Conservation (phyloP, 2,329 filamentous ascomycete genomes). For the Cordyceps cicadae region DNA sequence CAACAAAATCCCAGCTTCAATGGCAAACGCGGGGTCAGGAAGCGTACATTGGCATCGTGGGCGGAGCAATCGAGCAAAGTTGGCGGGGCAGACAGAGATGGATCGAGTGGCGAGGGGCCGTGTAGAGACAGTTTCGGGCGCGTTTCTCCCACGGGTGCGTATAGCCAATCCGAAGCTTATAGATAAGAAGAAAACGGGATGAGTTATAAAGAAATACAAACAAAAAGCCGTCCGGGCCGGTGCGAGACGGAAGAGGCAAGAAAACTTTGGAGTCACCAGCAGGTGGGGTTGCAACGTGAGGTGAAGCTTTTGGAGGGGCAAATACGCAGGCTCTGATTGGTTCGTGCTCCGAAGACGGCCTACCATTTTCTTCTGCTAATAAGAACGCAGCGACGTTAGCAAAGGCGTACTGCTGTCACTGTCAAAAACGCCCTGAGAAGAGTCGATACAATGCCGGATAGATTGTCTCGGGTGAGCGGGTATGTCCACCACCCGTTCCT, state of each 20-base stretch:
- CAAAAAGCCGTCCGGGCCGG: not conserved
- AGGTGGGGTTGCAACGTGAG: not conserved
- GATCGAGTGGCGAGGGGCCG: not conserved
- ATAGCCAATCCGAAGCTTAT: not conserved
- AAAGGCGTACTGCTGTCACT: not conserved
- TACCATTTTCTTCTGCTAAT: too few species aligned
- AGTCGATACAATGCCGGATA: not conserved
- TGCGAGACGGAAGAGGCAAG: not conserved
- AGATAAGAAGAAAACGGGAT: not conserved
- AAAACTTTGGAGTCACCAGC: conserved; percentile 5
- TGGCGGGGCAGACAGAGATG: conserved; percentile 1
- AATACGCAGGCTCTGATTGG: not conserved
- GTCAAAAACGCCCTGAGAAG: not conserved
- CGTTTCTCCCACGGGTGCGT: not conserved
- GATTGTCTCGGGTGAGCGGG: too few species aligned
- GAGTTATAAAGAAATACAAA: not conserved
- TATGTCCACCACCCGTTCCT: too few species aligned
- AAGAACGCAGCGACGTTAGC: too few species aligned
- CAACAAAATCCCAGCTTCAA: not conserved
- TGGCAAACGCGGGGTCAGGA: not conserved
- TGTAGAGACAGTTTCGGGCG: not conserved
- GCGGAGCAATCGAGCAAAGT: not conserved
- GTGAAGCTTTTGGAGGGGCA: conserved; percentile 5
- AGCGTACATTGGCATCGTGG: conserved; percentile 6
- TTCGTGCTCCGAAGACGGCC: not conserved